These are phyloP conservation scores for Cymbidium sinense DNA, from an alignment of 106 monocot genomes.

Conservation along the genomic window DNA sequence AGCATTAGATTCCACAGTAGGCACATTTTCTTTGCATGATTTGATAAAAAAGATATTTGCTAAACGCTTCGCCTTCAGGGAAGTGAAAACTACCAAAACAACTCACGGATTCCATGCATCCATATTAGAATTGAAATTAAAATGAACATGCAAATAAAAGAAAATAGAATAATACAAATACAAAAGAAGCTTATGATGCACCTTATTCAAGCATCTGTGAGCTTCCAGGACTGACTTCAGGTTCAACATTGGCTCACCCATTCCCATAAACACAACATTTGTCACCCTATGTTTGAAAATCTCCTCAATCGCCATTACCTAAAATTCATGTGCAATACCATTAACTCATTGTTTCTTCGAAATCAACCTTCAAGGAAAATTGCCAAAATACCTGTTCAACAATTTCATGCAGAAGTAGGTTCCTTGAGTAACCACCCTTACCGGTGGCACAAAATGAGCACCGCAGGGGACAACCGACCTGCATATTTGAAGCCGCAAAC, in stretches of 20 bases:
- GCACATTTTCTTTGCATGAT: too few relatives aligned
- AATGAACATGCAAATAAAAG: background rate
- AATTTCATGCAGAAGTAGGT: slow-evolving; percentile 83
- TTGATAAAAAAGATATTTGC: too few relatives aligned
- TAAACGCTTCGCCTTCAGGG: too few relatives aligned
- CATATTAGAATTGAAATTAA: too few relatives aligned
- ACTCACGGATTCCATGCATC: background rate
- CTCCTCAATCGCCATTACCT: slow-evolving; percentile 94
- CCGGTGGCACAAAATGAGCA: slow-evolving; percentile 96
- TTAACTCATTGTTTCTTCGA: background rate
- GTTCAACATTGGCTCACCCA: slow-evolving; percentile 98
- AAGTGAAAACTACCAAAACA: background rate
- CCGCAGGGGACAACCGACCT: slow-evolving; percentile 91
- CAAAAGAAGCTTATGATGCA: slow-evolving; percentile 10
- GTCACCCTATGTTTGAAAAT: slow-evolving; percentile 83
- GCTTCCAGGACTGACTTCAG: slow-evolving; percentile 80
- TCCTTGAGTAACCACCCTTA: slow-evolving; percentile 93
- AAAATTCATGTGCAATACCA: slow-evolving; percentile 5
- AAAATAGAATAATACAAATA: background rate
- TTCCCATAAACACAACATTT: slow-evolving; percentile 99
- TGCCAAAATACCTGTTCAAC: slow-evolving; percentile 69
- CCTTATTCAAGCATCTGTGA: slow-evolving; percentile 95
- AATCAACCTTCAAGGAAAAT: background rate
- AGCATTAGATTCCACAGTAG: too few relatives aligned
- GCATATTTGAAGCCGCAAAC: background rate